Base-by-base conservation (phyloP, 1,284 basidiomycete genomes). In the Caloboletus inedulis region DNA sequence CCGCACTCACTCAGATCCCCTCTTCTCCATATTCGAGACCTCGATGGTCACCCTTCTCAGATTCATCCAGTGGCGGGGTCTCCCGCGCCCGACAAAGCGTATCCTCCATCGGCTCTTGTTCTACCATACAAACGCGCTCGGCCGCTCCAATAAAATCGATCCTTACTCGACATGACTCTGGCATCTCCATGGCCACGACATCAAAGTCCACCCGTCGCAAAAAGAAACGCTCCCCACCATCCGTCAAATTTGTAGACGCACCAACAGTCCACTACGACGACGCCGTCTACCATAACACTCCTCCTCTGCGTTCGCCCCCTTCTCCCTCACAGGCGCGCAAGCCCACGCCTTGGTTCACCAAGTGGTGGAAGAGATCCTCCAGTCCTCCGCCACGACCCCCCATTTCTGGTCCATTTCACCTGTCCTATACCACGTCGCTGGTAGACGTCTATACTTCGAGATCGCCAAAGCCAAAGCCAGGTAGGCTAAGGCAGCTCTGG, bases 191-290 rank as follows among this genome's bases (percentile, higher is more conserved):
- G 56, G 58, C 58, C 44, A 69, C 71, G 25, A 69, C 64, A 41
- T 65, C 73, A 31, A 52, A 48, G 41, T 59, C 56, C 25, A 46
- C 56, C 16, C 55, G 63, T 35, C 58, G 69, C 12, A 65, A 59
- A 49, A 71, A 61, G 55, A 69, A 57, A 35, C 70, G 69, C 9
- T 68, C 70, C 7, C 60, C 73, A 9, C 63, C 72, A 1, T 77
- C 75, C 18, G 76, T 76, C 21, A 76, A 77, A 59, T 76, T 76
- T 56, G 69, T 75, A 29, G 73, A 74, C 54, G 60, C 66, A 34
- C 74, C 74, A 10, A 76, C 68, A 13, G 59, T 71, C 8, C 64
- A 72, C 52, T 68, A 69, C 55, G 67, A 68, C 37, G 55, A 69
- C 34, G 65, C 59, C 33, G 29, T 57, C 16, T 64, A 64, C 45